Base-by-base conservation (phyloP, 257 asterid genomes). In the Prunella vulgaris region DNA sequence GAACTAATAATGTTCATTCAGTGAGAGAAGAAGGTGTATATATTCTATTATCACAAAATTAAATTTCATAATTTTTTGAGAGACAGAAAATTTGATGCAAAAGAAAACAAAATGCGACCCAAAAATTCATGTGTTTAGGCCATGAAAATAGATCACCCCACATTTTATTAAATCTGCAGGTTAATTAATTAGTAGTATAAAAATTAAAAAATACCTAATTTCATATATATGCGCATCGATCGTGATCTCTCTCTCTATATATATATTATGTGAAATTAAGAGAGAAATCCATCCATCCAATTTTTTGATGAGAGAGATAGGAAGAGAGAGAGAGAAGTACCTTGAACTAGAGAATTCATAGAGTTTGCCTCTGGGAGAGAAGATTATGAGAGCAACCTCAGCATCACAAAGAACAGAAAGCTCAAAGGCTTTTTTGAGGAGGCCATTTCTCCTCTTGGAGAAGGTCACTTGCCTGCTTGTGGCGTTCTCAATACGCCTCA, bases 401-500 rank as follows among this genome's bases (percentile, higher is more conserved):
- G 97, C 96, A 85, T 90, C 96, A 66, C 97, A 91, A 3, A 91
- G 87, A 56, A 91, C 96, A 1, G 96, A 91, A 12, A 91, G 90
- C 72, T 91, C 97, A 70, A 88, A 91, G 0, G 97, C 97, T 60
- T 91, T 91, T 51, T 91, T 91, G 4, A 88, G 84, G 56, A 91
- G 78, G 7, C 98, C 96, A 80, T 86, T 92, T 81, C 96, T 74
- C 60, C 98, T 79, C 86, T 92, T 92, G 1, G 98, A 92, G 93
- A 92, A 89, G 66, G 98, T 90, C 10, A 90, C 97, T 76, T 92
- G 97, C 69, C 98, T 72, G 83, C 97, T 89, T 5, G 97, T 88
- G 3, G 93, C 95, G 89, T 90, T 88, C 67, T 92, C 98, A 60
- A 92, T 92, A 64, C 92, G 96, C 93, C 89, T 75, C 96, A 92